Evolutionary conservation across 2,329 filamentous ascomycete species (phyloP), one percentile per base, ranked within the genome.

Genomic region (Alternaria rosae): DNA sequence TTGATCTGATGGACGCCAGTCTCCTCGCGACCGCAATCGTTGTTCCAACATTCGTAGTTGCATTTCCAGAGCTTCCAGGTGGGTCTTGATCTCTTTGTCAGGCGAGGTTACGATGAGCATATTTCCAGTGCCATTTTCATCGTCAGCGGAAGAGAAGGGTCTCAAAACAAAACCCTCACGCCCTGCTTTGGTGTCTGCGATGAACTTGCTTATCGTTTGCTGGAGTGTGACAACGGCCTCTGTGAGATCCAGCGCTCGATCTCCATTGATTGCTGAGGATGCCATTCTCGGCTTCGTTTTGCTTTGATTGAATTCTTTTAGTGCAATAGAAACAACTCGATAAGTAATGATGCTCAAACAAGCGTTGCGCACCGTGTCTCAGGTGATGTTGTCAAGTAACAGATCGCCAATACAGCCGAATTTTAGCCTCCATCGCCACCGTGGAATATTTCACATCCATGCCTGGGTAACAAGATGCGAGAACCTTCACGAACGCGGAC

Each of bases 1-100:
- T 13, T 17, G 8, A 25, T 42, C n/a, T 28, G 61, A 51, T 21
- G 52, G 54, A 17, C 45, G 45, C 67, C 67, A 70, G 11, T 54
- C 55, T 5, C 52, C 57, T 56, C 52, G 50, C 3, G 42, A 57
- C 13, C 54, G 54, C 3, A 52, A n/a, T 10, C 51, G 59, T 12
- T 57, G 62, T 54, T 51, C 47, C 8, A 35, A 51, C 17, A 21
- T 9, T 6, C 20, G 30, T 51, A 51, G 20, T 23, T 45, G 50
- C n/a, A 21, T 47, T 59, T 63, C 48, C 15, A 68, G 43, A 13
- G 13, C 32, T 15, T 43, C 21, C 12, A 68, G 45, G 4, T 48
- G 41, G 4, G 21, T 23, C 3, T 57, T 26, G 1, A 63, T 43
- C 8, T 42, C 30, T 6, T 25, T 12, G 6, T 51, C 47, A 17